Conservation (phyloP, 2,329 filamentous ascomycete species). For the Sclerotinia subarctica region DNA sequence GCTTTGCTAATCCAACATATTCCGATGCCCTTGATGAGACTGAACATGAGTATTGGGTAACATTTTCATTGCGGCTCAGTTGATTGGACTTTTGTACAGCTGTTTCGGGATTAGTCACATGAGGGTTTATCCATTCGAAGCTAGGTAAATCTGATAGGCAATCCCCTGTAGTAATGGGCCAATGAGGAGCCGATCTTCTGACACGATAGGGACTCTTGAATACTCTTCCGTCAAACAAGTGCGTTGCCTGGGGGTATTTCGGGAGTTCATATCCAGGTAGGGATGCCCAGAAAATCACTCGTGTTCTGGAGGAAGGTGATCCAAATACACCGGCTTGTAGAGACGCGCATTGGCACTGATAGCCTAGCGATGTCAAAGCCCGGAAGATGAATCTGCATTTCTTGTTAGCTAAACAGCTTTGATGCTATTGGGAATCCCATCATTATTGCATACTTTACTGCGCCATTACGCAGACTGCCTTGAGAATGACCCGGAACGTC, state of each 20-base stretch:
- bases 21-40: neutral
- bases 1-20: slow-evolving; percentile 12
- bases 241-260: slow-evolving; percentile 25
- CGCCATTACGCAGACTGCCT: neutral
- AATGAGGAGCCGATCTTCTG: slow-evolving; percentile 23
- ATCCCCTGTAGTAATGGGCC: slow-evolving; percentile 23
- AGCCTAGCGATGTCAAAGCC: slow-evolving; percentile 26
- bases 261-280: slow-evolving; percentile 24
- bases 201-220: slow-evolving; percentile 7
- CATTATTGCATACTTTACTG: slow-evolving; percentile 17
- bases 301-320: slow-evolving; percentile 23
- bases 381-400: slow-evolving; percentile 27
- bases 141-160: slow-evolving; percentile 25
- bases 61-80: neutral
- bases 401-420: slow-evolving; percentile 10
- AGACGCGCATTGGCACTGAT: slow-evolving; percentile 26
- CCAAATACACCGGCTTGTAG: slow-evolving; percentile 26
- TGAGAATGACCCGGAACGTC: neutral
- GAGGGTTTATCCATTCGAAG: slow-evolving; percentile 26
- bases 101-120: neutral
- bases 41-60: slow-evolving; percentile 1
- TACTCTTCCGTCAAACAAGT: slow-evolving; percentile 1
- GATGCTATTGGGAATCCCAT: neutral
- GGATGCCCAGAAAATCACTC: slow-evolving; percentile 29
- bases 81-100: neutral